These are phyloP conservation scores for Rhododendron ferrugineum DNA, from an alignment of 148 eudicot species.

Conservation along the genomic window DNA sequence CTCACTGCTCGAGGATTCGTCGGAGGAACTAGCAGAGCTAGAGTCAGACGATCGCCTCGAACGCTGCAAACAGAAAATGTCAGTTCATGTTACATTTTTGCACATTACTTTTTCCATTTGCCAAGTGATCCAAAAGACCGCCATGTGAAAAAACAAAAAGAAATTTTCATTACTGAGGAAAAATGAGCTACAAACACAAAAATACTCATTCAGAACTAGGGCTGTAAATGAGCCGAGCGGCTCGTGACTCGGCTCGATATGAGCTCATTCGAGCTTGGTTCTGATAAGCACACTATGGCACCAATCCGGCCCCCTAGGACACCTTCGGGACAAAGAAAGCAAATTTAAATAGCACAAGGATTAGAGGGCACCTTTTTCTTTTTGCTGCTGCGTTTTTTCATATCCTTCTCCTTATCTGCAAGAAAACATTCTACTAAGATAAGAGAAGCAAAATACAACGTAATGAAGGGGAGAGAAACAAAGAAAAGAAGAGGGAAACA, in stretches of 20 bases:
- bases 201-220: neutral
- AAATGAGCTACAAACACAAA: neutral
- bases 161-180: neutral
- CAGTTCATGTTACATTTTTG: neutral
- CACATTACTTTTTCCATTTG: neutral
- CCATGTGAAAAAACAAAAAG: neutral
- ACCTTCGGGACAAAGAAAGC: neutral
- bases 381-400: slow-evolving; percentile 74
- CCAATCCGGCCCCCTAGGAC: neutral
- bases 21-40: slow-evolving; percentile 66
- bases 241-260: neutral
- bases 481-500: neutral
- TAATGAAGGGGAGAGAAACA: neutral
- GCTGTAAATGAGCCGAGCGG: neutral
- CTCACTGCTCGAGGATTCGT: slow-evolving; percentile 84
- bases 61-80: slow-evolving; percentile 41
- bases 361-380: slow-evolving; percentile 69
- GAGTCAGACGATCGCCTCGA: slow-evolving; percentile 74
- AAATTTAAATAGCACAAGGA: neutral
- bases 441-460: slow-evolving; percentile 1
- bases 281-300: too few species aligned
- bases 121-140: neutral
- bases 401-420: slow-evolving; percentile 85
- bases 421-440: slow-evolving; percentile 6
- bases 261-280: too few species aligned